phyloP scores from a whole-genome alignment of 176 grass and related monocot species.

The Tillandsia leiboldiana region DNA sequence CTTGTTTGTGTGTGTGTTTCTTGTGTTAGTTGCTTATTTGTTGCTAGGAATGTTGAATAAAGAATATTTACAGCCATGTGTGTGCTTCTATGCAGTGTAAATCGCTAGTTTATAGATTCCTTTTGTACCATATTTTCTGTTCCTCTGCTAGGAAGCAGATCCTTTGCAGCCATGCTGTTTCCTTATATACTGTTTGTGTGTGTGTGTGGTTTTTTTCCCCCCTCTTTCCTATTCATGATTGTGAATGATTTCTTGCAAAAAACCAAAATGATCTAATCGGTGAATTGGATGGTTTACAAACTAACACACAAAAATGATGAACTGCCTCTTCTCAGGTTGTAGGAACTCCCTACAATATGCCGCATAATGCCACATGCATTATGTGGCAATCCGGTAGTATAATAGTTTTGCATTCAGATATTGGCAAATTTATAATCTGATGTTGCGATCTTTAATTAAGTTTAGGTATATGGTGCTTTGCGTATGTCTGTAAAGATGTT shows the following conservation, averaged over 20 bases:
- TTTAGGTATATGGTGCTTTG: slow-evolving; percentile 85
- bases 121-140: background rate
- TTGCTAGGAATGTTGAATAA: background rate
- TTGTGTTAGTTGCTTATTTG: slow-evolving; percentile 15
- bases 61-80: background rate
- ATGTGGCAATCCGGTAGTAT: background rate
- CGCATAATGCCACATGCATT: background rate
- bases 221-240: no score
- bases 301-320: no score
- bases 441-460: slow-evolving; percentile 17
- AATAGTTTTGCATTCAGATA: background rate
- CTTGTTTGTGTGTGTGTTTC: slow-evolving; percentile 18
- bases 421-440: background rate
- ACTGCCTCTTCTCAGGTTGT: no score
- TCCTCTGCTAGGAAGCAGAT: no score
- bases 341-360: no score
- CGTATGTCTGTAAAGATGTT: slow-evolving; percentile 99
- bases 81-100: background rate
- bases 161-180: no score
- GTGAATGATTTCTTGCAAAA: no score
- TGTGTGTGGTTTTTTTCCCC: no score
- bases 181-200: no score
- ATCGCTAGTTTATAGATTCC: background rate
- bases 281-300: no score
- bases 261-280: no score